Evolutionary conservation across 2,329 filamentous ascomycete species (phyloP), one percentile per base, ranked within the genome.

Genomic region (Fonsecaea monophora): DNA sequence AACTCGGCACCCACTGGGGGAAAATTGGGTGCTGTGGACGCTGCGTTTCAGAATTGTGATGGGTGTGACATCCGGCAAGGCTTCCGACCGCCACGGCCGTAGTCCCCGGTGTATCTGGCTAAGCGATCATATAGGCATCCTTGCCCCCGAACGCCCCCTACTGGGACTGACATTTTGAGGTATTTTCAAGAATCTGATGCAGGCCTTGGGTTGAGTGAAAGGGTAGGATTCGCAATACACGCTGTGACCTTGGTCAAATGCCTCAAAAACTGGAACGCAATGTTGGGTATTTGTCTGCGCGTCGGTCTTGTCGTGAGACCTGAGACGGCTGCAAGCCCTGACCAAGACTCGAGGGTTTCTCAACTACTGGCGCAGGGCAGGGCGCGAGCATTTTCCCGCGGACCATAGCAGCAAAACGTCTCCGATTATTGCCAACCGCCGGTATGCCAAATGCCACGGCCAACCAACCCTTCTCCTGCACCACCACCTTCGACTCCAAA

Each of bases 251-350:
- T 7, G 30, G 25, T 30, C 15, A 21, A 61, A 32, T 61, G 59
- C 10, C 59, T 54, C 59, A 61, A 2, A 25, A 53, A 42, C 15
- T 32, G 10, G 58, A 21, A 53, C 42, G 15, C 56, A 45, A 32
- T 18, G 12, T 25, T 45, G 12, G 18, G 18, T 60, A 53, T 61
- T 61, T 53, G 42, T 38, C 45, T 53, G 40, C 32, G 42, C 32
- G 35, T 34, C 34, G 15, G 34, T 61, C 35, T 50, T 40, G 57
- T 60, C 40, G 57, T 60, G 57, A 50, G 57, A 60, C 57, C 57
- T 25, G 42, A 60, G 57, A 60, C 57, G 57, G 57, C 21, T 21
- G 18, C 38, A 32, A n/a, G 18, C 40, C 21, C 25, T 50, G 4
- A 30, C 15, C 32, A 37, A 37, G 37, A 35, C 40, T 48, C 30